These are phyloP conservation scores for Saccharomycopsis fodiens DNA, from an alignment of 805 yeast species.

Conservation along the genomic window DNA sequence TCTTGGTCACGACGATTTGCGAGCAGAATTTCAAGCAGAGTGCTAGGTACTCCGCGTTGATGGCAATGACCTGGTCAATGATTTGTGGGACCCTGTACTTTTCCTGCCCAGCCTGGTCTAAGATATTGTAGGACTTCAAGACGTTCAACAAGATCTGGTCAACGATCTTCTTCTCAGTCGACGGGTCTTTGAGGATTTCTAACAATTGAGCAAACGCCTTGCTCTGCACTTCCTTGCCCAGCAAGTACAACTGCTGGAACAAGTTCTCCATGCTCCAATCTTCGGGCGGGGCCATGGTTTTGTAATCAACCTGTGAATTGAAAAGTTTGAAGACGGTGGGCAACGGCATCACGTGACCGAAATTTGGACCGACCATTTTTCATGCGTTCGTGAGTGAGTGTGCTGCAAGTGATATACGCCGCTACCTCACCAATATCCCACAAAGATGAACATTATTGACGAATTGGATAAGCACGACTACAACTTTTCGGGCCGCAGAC, in stretches of 20 bases:
- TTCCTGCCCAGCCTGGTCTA: not conserved
- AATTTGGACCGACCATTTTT: too few species aligned
- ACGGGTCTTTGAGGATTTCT: slow-evolving; percentile 20
- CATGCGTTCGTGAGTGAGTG: too few species aligned
- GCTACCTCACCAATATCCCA: too few species aligned
- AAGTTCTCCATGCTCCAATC: slow-evolving; percentile 7
- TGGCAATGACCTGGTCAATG: slow-evolving; percentile 3
- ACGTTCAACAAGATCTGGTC: slow-evolving; percentile 1
- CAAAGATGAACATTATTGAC: slow-evolving; percentile 24
- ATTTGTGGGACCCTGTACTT: slow-evolving; percentile 1
- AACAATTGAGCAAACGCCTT: not conserved
- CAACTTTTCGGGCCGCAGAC: slow-evolving; percentile 55
- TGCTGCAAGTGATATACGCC: too few species aligned
- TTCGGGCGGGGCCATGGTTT: not conserved
- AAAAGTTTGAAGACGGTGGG: not conserved
- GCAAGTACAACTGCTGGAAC: slow-evolving; percentile 1
- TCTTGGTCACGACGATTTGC: slow-evolving; percentile 3
- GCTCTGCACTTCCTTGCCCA: not conserved
- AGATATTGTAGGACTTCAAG: slow-evolving; percentile 9
- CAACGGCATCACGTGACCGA: too few species aligned
- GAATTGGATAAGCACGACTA: slow-evolving; percentile 50
- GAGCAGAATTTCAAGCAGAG: slow-evolving; percentile 3
- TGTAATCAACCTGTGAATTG: not conserved
- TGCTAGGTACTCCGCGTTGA: not conserved
- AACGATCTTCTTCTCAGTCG: not conserved